Percentiles rank a stretch among this genome's conserved stretches.
phyloP scores from a whole-genome alignment of 495 filamentous ascomycete genomes.

The Aspergillus indologenus region DNA sequence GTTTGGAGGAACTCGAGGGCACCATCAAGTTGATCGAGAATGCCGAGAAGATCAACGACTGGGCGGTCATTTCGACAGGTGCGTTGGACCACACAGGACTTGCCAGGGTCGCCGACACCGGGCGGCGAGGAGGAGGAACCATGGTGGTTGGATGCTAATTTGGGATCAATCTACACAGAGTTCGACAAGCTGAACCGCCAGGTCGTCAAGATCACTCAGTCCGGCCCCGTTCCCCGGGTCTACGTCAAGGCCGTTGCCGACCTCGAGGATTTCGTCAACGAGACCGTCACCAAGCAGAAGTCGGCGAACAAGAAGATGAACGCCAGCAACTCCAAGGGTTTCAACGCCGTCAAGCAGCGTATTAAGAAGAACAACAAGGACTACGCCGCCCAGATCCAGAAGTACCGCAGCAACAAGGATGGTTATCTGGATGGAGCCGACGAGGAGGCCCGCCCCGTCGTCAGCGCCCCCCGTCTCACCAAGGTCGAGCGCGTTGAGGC shows the following conservation, averaged over 20 bases:
- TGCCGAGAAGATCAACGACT: slow-evolving; percentile 94
- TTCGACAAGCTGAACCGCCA: slow-evolving; percentile 97
- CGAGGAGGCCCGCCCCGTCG: slow-evolving; percentile 55
- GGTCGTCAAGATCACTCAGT: slow-evolving; percentile 71
- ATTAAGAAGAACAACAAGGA: slow-evolving; percentile 99
- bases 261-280: slow-evolving; percentile 92
- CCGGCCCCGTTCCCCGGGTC: slow-evolving; percentile 75
- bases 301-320: slow-evolving; percentile 98
- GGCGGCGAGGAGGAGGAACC: slow-evolving; percentile 10
- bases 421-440: slow-evolving; percentile 84
- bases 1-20: slow-evolving; percentile 86
- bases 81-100: slow-evolving; percentile 30
- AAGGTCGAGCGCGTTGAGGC: slow-evolving; percentile 46
- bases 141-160: slow-evolving; percentile 22
- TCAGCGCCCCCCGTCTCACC: slow-evolving; percentile 33
- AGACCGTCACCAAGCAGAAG: slow-evolving; percentile 91
- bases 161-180: slow-evolving; percentile 48
- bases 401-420: slow-evolving; percentile 79
- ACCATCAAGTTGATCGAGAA: slow-evolving; percentile 91
- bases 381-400: slow-evolving; percentile 80
- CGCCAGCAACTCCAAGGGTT: slow-evolving; percentile 84
- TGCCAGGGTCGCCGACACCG: background rate
- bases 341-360: slow-evolving; percentile 94
- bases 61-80: slow-evolving; percentile 89
- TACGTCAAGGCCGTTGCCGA: slow-evolving; percentile 93